Evolutionary conservation across 2,329 filamentous ascomycete genomes (phyloP), one percentile per base, ranked within the genome.

Genomic region (Pseudomassariella vexata): DNA sequence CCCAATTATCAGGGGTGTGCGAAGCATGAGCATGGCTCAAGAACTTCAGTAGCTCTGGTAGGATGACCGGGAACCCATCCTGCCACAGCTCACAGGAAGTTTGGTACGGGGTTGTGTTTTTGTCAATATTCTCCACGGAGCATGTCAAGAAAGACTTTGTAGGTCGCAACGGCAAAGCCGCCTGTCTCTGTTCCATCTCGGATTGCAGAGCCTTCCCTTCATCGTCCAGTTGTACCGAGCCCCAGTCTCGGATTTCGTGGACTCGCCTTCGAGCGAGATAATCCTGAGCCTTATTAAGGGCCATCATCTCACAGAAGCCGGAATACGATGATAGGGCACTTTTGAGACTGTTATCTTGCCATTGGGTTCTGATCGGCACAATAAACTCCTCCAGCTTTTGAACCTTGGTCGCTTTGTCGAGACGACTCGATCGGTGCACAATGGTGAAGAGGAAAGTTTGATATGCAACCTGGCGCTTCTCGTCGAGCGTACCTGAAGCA

Each of bases 371-470:
- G 16, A 96, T 79, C 2, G 89, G 87, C n/a, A 82, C 72, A 30
- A 96, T 70, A 55, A 96, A 95, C 10, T 74, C 71, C 34, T 77
- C 66, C 19, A 98, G 65, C 37, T 86, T 82, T 35, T 76, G 67
- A 32, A 89, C 68, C 37, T 89, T 84, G 21, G 76, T 61, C n/a
- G 69, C 67, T 12, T 73, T 70, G 43, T 94, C 82, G 20, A 96
- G 70, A 25, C 78, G 79, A 15, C 72, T 80, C 21, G 87, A 80
- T 38, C 92, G 86, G 57, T 96, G 90, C 76, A 92, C 82, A 40
- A 98, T 92, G 37, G 94, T 92, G 55, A 98, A 94, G 1, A 96
- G 68, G 41, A 96, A 90, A 8, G 88, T 90, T 46, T 80, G 85
- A 49, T 94, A 89, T 2, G 89, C 86, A 50, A 92, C 81, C 36